Evolutionary conservation across 176 grass and related monocot genomes (phyloP), one percentile per base, ranked within the genome.

Genomic region (Bonia amplexicaulis): DNA sequence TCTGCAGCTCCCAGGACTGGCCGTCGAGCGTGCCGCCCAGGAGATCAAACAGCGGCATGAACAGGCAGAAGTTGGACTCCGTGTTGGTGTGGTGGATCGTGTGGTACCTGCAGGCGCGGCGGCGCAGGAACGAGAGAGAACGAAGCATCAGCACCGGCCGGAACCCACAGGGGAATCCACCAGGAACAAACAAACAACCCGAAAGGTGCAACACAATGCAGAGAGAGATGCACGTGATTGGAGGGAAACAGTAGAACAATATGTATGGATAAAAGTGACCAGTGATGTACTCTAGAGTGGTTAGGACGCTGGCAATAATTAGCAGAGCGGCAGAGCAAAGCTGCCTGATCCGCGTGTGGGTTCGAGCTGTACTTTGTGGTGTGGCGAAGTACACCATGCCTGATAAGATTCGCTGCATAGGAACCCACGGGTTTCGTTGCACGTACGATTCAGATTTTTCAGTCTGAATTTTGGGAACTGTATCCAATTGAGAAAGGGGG

Each of bases 11-110:
- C 93, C 93, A 98, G 13, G 93, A 84, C 9, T 37, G 63, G 53
- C 8, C 60, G 48, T 95, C 76, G 16, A 93, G 31, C 19, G 96
- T 95, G 44, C 93, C 91, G n/a, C 96, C 93, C 74, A 98, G 64
- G 17, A 86, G 61, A 86, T 98, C 96, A 71, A 98, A 95, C 27
- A 98, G 88, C 67, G 96, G 96, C 96, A 98, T 98, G 88, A 98
- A 98, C 20, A 98, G 85, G 71, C 96, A 98, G 85, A 98, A 98
- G 52, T 95, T 98, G 65, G 93, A 60, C 40, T 92, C 81, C 78
- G 37, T 94, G 27, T 83, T 78, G 22, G 77, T 84, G 76, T 95
- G 96, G 47, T 98, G 96, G 84, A 95, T 80, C 12, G 89, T 89
- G 79, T 98, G 96, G 67, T 98, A 98, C 88, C 96, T 98, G 82